phyloP scores from a whole-genome alignment of 2,329 filamentous ascomycete species.

The Fusarium longipes region DNA sequence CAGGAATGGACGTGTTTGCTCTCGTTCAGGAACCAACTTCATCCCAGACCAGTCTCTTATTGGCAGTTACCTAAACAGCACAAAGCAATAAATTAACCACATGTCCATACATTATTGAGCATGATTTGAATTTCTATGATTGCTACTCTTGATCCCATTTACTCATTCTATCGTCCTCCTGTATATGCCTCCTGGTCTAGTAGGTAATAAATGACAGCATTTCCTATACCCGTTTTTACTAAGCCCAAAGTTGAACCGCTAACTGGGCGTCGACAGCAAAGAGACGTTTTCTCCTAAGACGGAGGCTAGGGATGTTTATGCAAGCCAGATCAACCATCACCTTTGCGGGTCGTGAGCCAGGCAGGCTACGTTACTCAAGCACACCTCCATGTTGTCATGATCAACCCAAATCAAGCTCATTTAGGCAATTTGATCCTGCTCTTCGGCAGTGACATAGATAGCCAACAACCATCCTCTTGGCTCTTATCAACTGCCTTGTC shows the following conservation, averaged over 20 bases:
- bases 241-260: neutral
- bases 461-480: neutral
- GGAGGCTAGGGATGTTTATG: constrained; percentile 10
- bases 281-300: neutral
- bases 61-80: too few relatives aligned
- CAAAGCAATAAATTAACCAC: constrained; percentile 3
- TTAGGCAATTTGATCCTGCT: constrained; percentile 1
- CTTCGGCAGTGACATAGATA: neutral
- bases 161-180: neutral
- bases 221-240: neutral
- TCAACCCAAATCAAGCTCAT: neutral
- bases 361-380: neutral
- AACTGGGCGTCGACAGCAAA: neutral
- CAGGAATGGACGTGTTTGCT: neutral
- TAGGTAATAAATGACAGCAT: neutral
- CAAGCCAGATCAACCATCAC: constrained; percentile 8
- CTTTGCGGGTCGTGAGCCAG: neutral
- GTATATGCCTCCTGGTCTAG: too few relatives aligned
- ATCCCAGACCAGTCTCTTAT: neutral
- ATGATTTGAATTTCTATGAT: neutral
- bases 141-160: neutral
- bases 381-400: constrained; percentile 3
- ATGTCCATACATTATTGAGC: neutral
- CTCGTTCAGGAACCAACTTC: neutral
- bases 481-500: constrained; percentile 9